Percentiles rank a stretch among this genome's conserved stretches.
Evolutionary conservation across 1,284 basidiomycete species (phyloP).

Genomic region (Dichomitus squalens): DNA sequence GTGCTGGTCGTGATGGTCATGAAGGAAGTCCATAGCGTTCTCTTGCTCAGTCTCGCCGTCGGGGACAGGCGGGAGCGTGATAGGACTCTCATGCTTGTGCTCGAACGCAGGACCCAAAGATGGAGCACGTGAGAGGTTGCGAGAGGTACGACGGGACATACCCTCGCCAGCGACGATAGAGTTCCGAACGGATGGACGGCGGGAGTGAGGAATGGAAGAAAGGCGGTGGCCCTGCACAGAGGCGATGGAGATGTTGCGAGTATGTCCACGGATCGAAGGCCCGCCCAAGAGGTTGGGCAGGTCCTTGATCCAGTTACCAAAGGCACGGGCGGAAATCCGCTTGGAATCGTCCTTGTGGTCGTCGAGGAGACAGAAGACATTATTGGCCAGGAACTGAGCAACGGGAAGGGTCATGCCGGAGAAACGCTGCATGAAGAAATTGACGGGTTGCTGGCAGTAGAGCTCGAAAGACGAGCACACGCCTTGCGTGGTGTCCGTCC

Average conservation of each 20-base stretch:
- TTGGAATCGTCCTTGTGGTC: slow-evolving; percentile 54
- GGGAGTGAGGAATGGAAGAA: slow-evolving; percentile 63
- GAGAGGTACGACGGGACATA: slow-evolving; percentile 49
- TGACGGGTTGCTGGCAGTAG: slow-evolving; percentile 79
- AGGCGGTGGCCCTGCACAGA: slow-evolving; percentile 65
- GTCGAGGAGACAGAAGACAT: slow-evolving; percentile 85
- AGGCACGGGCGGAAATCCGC: slow-evolving; percentile 80
- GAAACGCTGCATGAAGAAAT: slow-evolving; percentile 90
- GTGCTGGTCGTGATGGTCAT: slow-evolving; percentile 37
- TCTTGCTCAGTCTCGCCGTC: slow-evolving; percentile 56
- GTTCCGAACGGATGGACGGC: slow-evolving; percentile 67
- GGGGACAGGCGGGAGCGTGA: slow-evolving; percentile 24
- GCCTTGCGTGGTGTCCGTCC: slow-evolving; percentile 88
- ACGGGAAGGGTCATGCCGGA: slow-evolving; percentile 89
- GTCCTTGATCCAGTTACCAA: slow-evolving; percentile 85
- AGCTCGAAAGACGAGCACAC: slow-evolving; percentile 82
- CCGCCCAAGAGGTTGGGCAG: slow-evolving; percentile 69
- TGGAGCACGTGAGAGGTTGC: slow-evolving; percentile 61
- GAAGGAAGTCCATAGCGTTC: slow-evolving; percentile 20
- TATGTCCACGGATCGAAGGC: slow-evolving; percentile 34
- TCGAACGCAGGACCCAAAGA: slow-evolving; percentile 61
- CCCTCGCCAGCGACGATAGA: slow-evolving; percentile 46
- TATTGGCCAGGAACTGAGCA: slow-evolving; percentile 83
- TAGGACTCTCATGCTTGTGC: slow-evolving; percentile 27
- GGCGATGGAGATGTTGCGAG: slow-evolving; percentile 54